Percentiles rank a stretch among this genome's conserved stretches.
Conservation (phyloP, 2,329 filamentous ascomycete species). For the Trichoderma sp. region DNA sequence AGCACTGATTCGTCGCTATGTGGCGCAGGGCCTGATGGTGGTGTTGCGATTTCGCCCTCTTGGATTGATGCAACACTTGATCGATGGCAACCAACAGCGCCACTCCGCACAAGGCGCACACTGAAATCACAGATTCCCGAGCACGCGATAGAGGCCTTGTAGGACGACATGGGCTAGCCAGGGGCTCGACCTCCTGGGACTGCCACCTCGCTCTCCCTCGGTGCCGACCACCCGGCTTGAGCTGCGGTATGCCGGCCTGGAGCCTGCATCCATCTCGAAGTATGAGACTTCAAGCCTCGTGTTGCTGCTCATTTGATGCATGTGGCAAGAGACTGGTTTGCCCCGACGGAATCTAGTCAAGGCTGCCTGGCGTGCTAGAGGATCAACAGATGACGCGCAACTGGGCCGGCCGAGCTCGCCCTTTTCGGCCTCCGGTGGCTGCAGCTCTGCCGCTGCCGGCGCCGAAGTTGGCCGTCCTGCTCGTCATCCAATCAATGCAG, state of each 20-base stretch:
- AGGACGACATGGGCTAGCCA: constrained; percentile 10
- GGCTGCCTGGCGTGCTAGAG: neutral
- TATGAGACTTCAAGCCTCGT: neutral
- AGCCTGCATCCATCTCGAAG: neutral
- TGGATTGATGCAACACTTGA: neutral
- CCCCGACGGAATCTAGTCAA: neutral
- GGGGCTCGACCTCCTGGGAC: constrained; percentile 6
- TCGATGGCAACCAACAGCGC: neutral
- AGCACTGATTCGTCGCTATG: neutral
- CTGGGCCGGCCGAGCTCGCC: constrained; percentile 1
- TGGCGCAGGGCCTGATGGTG: neutral
- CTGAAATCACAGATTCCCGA: neutral
- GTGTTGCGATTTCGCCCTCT: neutral
- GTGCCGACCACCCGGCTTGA: neutral
- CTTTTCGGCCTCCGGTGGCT: constrained; percentile 12
- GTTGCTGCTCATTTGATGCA: neutral
- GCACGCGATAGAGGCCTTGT: constrained; percentile 20
- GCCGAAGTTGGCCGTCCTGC: neutral
- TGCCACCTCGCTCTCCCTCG: neutral
- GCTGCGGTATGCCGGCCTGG: neutral
- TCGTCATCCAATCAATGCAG: neutral
- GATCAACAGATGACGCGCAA: constrained; percentile 13
- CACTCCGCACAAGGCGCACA: neutral
- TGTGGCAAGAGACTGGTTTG: too few relatives aligned
- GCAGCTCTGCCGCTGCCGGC: constrained; percentile 20